Evolutionary conservation across 108 stramenopile species (phyloP).

Genomic region (Nitzschia palea): DNA sequence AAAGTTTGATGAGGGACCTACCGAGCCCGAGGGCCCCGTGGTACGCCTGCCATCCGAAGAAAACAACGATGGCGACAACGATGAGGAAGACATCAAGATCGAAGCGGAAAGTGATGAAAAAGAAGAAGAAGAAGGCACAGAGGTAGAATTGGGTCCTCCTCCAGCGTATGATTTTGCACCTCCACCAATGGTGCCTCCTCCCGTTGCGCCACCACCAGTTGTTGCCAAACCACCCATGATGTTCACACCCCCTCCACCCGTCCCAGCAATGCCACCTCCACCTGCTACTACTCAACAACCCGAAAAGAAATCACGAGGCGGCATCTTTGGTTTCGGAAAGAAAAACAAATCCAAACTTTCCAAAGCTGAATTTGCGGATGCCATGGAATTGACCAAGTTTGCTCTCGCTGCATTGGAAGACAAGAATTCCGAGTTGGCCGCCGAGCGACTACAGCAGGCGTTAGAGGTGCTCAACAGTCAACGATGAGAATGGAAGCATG

Average conservation of each 20-base stretch:
- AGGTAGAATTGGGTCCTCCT: slow-evolving; percentile 44
- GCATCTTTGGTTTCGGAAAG: slow-evolving; percentile 37
- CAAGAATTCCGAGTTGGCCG: slow-evolving; percentile 74
- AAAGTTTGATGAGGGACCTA: slow-evolving; percentile 9
- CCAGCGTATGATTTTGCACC: slow-evolving; percentile 34
- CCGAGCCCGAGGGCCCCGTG: slow-evolving; percentile 9
- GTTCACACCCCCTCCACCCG: slow-evolving; percentile 14
- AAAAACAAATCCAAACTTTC: slow-evolving; percentile 39
- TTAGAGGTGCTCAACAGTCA: slow-evolving; percentile 44
- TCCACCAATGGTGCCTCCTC: slow-evolving; percentile 23
- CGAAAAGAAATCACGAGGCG: slow-evolving; percentile 19
- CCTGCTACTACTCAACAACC: slow-evolving; percentile 19
- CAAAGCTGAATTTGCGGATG: slow-evolving; percentile 74
- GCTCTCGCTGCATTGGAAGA: slow-evolving; percentile 80
- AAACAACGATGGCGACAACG: slow-evolving; percentile 9
- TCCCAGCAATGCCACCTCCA: not conserved
- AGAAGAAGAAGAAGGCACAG: slow-evolving; percentile 38
- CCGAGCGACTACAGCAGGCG: slow-evolving; percentile 76
- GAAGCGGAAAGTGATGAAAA: slow-evolving; percentile 20
- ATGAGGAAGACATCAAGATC: slow-evolving; percentile 27
- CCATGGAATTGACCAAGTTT: slow-evolving; percentile 78
- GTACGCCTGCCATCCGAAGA: slow-evolving; percentile 1
- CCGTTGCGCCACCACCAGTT: slow-evolving; percentile 31
- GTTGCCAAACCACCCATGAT: slow-evolving; percentile 34
- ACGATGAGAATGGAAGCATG: too few relatives aligned